Evolutionary conservation across 768 basidiomycete genomes (phyloP).

Genomic region (Trametes sanguinea): DNA sequence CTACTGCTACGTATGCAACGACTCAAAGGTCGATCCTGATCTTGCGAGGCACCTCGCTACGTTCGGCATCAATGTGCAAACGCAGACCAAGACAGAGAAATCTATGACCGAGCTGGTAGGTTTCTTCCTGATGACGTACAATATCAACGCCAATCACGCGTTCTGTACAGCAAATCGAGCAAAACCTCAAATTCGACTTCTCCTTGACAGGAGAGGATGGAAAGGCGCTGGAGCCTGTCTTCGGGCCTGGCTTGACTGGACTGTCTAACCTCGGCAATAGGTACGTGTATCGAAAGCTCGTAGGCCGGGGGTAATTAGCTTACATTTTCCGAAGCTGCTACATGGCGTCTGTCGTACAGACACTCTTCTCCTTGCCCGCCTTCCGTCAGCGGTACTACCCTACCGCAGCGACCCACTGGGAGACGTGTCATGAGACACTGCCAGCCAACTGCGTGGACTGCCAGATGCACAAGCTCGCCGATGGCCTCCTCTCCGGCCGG

Average conservation of each 20-base stretch:
- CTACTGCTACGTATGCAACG: constrained; percentile 92
- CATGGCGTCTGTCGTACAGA: constrained; percentile 93
- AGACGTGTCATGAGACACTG: constrained; percentile 60
- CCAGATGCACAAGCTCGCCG: constrained; percentile 89
- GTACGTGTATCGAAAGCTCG: constrained; percentile 32
- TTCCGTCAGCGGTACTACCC: constrained; percentile 76
- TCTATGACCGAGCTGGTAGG: constrained; percentile 92
- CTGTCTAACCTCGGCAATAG: constrained; percentile 92
- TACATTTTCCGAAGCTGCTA: constrained; percentile 68
- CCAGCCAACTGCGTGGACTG: constrained; percentile 92
- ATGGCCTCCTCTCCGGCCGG: constrained; percentile 90
- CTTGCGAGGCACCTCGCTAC: constrained; percentile 69
- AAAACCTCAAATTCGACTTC: constrained; percentile 94
- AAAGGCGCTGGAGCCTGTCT: constrained; percentile 83
- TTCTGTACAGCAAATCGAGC: constrained; percentile 83
- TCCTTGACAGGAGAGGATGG: constrained; percentile 86
- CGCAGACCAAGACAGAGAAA: constrained; percentile 90
- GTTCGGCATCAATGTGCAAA: constrained; percentile 86
- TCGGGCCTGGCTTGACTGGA: constrained; percentile 88
- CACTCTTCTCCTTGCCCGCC: constrained; percentile 74
- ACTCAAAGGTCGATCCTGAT: constrained; percentile 76
- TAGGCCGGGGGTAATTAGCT: neutral
- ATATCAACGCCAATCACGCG: no score
- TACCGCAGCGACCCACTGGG: constrained; percentile 52
- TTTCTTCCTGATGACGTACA: neutral